phyloP scores from a whole-genome alignment of 352 stramenopile genomes.

The Globisporangium barbulae region DNA sequence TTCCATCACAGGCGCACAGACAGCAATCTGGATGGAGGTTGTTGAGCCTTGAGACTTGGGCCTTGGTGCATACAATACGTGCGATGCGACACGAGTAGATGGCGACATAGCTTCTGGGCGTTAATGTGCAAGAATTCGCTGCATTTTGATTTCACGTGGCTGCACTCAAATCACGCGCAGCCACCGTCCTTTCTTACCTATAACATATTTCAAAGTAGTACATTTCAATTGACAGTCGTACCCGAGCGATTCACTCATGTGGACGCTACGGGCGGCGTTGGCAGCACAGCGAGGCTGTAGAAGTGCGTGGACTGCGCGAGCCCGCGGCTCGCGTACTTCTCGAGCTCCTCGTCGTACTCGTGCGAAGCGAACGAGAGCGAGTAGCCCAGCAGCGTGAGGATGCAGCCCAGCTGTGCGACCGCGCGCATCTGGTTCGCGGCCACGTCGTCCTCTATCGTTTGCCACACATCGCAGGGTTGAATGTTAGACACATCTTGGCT shows the following conservation, averaged over 20 bases:
- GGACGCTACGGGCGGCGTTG: constrained; percentile 9
- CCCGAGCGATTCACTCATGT: background rate
- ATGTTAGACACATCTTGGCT: background rate
- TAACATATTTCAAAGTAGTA: background rate
- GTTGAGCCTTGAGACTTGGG: background rate
- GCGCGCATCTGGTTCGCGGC: constrained; percentile 37
- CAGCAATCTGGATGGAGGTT: background rate
- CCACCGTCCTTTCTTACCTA: background rate
- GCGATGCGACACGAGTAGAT: too few relatives aligned
- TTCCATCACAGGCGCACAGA: background rate
- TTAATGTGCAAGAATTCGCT: constrained; percentile 2
- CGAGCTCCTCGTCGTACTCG: constrained; percentile 20
- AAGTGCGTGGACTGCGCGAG: constrained; percentile 17
- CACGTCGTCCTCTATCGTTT: constrained; percentile 22
- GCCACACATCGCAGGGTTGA: background rate
- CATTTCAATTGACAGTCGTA: background rate
- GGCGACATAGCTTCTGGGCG: too few relatives aligned
- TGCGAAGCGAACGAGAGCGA: constrained; percentile 43
- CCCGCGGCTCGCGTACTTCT: background rate
- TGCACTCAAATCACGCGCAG: background rate
- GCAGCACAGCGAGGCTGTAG: constrained; percentile 13
- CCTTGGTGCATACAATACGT: too few relatives aligned
- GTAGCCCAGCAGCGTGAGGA: constrained; percentile 57
- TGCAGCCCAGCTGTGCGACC: constrained; percentile 37
- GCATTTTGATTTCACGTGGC: background rate